Percentiles rank a stretch among this genome's conserved stretches.
These are phyloP conservation scores for Colletotrichum acutatum DNA, from an alignment of 2,329 filamentous ascomycete genomes.

Conservation along the genomic window DNA sequence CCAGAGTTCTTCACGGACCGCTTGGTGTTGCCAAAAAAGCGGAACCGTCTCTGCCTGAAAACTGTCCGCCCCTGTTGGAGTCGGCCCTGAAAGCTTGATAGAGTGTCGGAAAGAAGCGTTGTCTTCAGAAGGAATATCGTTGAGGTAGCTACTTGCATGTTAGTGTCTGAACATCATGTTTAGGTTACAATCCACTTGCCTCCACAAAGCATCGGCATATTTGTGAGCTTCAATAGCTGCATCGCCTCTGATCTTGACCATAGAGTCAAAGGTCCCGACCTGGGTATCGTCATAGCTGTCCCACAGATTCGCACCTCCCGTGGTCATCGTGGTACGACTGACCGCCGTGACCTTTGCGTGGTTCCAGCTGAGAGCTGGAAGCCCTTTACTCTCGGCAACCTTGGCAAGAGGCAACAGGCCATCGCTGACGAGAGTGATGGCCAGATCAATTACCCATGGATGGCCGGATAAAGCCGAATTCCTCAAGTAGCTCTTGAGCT, in stretches of 20 bases:
- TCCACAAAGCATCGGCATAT: background rate
- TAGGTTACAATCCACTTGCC: background rate
- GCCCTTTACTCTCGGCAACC: too few species aligned
- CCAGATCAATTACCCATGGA: background rate
- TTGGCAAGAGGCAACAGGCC: too few species aligned
- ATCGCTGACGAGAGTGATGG: too few species aligned
- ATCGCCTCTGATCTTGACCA: too few species aligned
- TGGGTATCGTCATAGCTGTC: too few species aligned
- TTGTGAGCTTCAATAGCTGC: too few species aligned
- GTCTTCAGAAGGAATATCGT: background rate
- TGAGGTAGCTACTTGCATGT: background rate
- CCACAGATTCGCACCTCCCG: too few species aligned
- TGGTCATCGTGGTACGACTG: too few species aligned
- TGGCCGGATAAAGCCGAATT: background rate
- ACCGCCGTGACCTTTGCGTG: too few species aligned
- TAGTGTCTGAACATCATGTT: background rate
- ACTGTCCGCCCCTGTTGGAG: background rate
- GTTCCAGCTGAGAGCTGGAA: too few species aligned
- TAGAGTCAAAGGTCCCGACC: too few species aligned
- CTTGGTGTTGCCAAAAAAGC: background rate
- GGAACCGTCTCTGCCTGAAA: background rate
- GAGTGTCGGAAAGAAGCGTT: background rate
- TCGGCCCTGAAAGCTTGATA: background rate
- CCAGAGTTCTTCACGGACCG: background rate
- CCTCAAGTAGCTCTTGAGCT: background rate